These are phyloP conservation scores for Pyrenophora graminea DNA, from an alignment of 2,329 filamentous ascomycete species.

Conservation along the genomic window DNA sequence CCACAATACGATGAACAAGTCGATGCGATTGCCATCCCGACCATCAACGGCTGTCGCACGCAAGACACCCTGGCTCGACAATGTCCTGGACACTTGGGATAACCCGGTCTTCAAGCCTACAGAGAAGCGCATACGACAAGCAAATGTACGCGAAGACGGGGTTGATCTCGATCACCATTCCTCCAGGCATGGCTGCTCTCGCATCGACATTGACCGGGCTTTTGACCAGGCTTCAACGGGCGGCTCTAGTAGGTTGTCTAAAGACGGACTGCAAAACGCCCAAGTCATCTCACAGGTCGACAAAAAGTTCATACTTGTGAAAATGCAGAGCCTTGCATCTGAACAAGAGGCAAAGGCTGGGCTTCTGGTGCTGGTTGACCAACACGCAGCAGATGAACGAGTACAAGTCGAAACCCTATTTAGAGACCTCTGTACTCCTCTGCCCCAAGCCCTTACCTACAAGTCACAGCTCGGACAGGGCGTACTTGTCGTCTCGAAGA, in stretches of 20 bases:
- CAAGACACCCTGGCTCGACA: slow-evolving; percentile 60
- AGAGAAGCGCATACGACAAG: slow-evolving; percentile 50
- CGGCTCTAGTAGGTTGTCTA: slow-evolving; percentile 58
- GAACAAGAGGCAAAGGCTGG: slow-evolving; percentile 7
- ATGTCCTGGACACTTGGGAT: slow-evolving; percentile 68
- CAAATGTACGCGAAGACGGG: slow-evolving; percentile 31
- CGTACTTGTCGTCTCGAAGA: slow-evolving; percentile 35
- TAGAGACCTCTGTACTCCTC: slow-evolving; percentile 54
- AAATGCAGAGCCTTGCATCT: slow-evolving; percentile 47
- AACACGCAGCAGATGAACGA: slow-evolving; percentile 93
- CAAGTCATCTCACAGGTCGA: slow-evolving; percentile 82
- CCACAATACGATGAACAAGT: slow-evolving; percentile 30
- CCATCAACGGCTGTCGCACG: slow-evolving; percentile 8
- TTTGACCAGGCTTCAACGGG: slow-evolving; percentile 33
- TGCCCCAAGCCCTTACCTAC: slow-evolving; percentile 16
- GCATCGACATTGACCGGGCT: slow-evolving; percentile 17
- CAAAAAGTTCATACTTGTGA: slow-evolving; percentile 81
- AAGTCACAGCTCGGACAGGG: slow-evolving; percentile 39
- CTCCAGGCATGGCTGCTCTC: slow-evolving; percentile 13
- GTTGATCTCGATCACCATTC: neutral
- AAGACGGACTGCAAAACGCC: slow-evolving; percentile 56
- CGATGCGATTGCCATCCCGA: slow-evolving; percentile 38
- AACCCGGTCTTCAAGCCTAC: slow-evolving; percentile 73
- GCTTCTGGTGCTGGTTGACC: slow-evolving; percentile 78
- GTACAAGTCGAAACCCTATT: slow-evolving; percentile 78